phyloP scores from a whole-genome alignment of 2,329 filamentous ascomycete genomes.

The Hymenotorrendiella dingleyae region DNA sequence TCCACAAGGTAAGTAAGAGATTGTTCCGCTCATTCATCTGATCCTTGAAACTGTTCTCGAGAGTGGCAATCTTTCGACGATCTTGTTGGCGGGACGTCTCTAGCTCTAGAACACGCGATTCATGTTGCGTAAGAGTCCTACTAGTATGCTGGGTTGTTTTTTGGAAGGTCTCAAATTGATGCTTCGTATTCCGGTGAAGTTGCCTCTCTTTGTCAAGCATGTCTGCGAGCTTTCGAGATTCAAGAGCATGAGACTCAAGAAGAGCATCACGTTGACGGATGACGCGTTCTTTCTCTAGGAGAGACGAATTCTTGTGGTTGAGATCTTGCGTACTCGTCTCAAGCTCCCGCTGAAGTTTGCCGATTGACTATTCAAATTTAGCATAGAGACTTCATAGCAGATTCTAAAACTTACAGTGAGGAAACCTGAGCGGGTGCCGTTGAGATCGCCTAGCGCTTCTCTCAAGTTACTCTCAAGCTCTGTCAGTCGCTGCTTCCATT shows the following conservation, averaged over 20 bases:
- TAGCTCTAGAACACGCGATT: slow-evolving; percentile 77
- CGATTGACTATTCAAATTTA: slow-evolving; percentile 56
- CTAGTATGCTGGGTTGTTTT: slow-evolving; percentile 82
- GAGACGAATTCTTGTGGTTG: slow-evolving; percentile 66
- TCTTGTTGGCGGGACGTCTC: slow-evolving; percentile 75
- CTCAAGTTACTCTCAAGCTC: slow-evolving; percentile 86
- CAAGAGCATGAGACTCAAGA: slow-evolving; percentile 81
- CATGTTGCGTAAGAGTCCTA: slow-evolving; percentile 79
- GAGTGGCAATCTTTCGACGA: slow-evolving; percentile 61
- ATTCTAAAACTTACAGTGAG: slow-evolving; percentile 55
- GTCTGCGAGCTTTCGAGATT: slow-evolving; percentile 77
- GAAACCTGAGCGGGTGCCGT: slow-evolving; percentile 77
- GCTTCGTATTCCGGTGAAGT: slow-evolving; percentile 77
- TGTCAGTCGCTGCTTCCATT: slow-evolving; percentile 85
- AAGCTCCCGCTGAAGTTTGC: slow-evolving; percentile 80
- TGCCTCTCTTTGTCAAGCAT: slow-evolving; percentile 87
- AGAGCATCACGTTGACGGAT: slow-evolving; percentile 85
- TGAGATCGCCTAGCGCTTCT: slow-evolving; percentile 80
- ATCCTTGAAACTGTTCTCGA: slow-evolving; percentile 79
- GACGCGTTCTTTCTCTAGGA: slow-evolving; percentile 86
- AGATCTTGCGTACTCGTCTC: slow-evolving; percentile 80
- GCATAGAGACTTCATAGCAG: neutral
- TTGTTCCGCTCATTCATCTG: slow-evolving; percentile 87
- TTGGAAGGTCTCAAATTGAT: slow-evolving; percentile 81
- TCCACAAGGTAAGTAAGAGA: slow-evolving; percentile 84